Evolutionary conservation across 305 asterid species (phyloP), one percentile per base, ranked within the genome.

Genomic region (Fraxinus ornus): DNA sequence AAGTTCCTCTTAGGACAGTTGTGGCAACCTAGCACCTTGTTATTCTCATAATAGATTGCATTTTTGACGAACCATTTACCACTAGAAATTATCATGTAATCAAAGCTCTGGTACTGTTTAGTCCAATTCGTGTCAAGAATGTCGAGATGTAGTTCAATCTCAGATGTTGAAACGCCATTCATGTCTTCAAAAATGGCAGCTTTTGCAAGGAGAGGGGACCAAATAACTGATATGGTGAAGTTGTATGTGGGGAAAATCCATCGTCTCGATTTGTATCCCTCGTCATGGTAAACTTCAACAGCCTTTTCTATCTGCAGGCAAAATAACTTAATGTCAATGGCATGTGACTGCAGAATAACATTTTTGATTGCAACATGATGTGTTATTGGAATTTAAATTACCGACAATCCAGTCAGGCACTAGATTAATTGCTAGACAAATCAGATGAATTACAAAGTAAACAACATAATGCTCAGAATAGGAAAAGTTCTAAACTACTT

Each of bases 131-230:
- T 78, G 57, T 94, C 98, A 15, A 95, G 97, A 74, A 28, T 72
- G 89, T 95, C 98, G 6, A 95, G 91, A 41, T 95, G 93, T 21
- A 93, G 89, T 5, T 94, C 92, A 12, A 92, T 84, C 60, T 93
- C 98, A 5, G 95, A 87, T 12, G 92, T 82, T 7, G 95, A 88
- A 21, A 87, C 88, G 0, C 92, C 94, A 32, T 93, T 85, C 5
- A 72, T 32, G 78, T 94, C 93, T 84, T 90, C 91, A 2, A 89
- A 91, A 44, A 93, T 94, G 47, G 83, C 83, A 0, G 98, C 94
- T 81, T 93, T 62, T 2, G 95, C 97, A 5, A 96, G 93, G 83
- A 92, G 91, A 22, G 99, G 98, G 41, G 98, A 91, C 99, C 99
- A 96, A 41, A 94, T 80, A 15, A 89, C 88, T 4, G 97, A 90